Evolutionary conservation across 169 alveolate species (phyloP).

Genomic region (Babesia bovis): DNA sequence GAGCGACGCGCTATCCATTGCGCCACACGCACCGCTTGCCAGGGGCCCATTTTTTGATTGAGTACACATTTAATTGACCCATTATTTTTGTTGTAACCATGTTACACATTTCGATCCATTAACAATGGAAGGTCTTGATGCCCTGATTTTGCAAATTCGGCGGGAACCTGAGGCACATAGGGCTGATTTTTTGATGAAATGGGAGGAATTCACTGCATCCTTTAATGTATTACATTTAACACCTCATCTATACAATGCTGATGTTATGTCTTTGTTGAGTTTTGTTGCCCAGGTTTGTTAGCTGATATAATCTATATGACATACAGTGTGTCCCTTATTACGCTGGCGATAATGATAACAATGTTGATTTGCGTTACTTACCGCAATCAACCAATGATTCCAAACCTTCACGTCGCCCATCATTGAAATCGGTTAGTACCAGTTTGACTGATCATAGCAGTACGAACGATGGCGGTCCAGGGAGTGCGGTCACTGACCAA

Average conservation of each 20-base stretch:
- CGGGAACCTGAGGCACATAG: slow-evolving; percentile 60
- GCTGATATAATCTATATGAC: background rate
- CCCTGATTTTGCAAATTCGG: slow-evolving; percentile 27
- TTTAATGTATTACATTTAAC: slow-evolving; percentile 44
- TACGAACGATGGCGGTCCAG: background rate
- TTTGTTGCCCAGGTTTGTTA: slow-evolving; percentile 49
- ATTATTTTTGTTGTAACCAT: too few relatives aligned
- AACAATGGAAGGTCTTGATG: slow-evolving; percentile 44
- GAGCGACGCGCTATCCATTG: slow-evolving; percentile 96
- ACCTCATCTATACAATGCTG: slow-evolving; percentile 61
- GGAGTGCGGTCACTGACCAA: background rate
- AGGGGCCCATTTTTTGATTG: slow-evolving; percentile 43
- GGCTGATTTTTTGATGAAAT: slow-evolving; percentile 36
- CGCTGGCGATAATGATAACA: background rate
- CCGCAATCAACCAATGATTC: slow-evolving; percentile 2
- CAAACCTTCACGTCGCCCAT: background rate
- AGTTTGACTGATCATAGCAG: background rate
- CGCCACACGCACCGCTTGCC: slow-evolving; percentile 83
- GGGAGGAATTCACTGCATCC: slow-evolving; percentile 59
- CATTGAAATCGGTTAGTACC: background rate
- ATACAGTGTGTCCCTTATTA: slow-evolving; percentile 15
- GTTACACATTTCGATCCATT: background rate
- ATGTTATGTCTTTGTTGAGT: slow-evolving; percentile 39
- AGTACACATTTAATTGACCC: background rate
- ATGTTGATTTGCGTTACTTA: background rate